These are phyloP conservation scores for Umbellularia californica DNA, from an alignment of 164 flowering plant species.

Conservation along the genomic window DNA sequence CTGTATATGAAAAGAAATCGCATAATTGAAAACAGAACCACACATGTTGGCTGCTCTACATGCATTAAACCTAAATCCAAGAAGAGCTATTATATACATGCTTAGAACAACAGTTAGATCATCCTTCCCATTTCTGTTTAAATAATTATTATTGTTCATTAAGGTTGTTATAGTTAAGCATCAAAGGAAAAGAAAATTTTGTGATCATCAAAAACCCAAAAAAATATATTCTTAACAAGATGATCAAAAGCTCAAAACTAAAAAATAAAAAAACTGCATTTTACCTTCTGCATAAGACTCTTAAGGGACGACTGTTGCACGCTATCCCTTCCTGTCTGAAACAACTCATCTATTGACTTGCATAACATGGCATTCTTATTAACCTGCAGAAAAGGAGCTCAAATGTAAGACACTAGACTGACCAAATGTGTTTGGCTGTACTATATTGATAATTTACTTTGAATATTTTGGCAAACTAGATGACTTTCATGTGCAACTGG, in stretches of 20 bases:
- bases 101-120: too few relatives aligned
- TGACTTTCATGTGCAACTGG: neutral
- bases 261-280: neutral
- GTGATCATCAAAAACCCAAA: neutral
- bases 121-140: neutral
- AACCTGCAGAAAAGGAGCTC: conserved; percentile 46
- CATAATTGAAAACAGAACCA: too few relatives aligned
- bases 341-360: conserved; percentile 67
- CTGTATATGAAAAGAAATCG: too few relatives aligned
- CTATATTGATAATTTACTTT: too few relatives aligned
- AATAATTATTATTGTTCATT: neutral
- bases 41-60: too few relatives aligned
- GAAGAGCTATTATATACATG: too few relatives aligned
- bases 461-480: neutral
- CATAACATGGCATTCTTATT: conserved; percentile 70
- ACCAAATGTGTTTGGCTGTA: too few relatives aligned
- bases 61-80: too few relatives aligned
- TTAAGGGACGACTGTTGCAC: conserved; percentile 44
- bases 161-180: neutral
- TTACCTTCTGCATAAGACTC: conserved; percentile 59
- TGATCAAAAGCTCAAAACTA: neutral
- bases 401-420: neutral
- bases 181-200: neutral
- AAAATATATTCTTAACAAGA: neutral
- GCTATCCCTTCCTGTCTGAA: conserved; percentile 52